Base-by-base conservation (phyloP, 116 monocot species). In the Phalaenopsis hybrid region DNA sequence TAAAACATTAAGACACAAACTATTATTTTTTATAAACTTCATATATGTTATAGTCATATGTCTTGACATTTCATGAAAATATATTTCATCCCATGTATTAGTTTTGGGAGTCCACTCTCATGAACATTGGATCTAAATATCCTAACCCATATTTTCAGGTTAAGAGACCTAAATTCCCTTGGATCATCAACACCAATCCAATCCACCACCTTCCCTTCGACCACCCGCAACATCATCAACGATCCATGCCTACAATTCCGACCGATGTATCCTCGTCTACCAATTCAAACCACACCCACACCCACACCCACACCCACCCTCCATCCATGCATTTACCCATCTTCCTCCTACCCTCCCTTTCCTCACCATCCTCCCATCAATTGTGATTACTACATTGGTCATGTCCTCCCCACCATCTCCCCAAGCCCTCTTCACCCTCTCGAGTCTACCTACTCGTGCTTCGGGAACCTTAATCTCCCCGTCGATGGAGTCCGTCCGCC, bases 311-410 rank as follows among this genome's bases (percentile, higher is more conserved):
- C 37, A 6, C 81, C 44, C 6, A 5, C 20, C 43, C 68, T 65
- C 25, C 80, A 55, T 45, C 81, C 81, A 31, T 88, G 78, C 81
- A 72, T 90, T 6, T 90, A 89, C 80, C 82, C 85, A 15, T 55
- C 55, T 13, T 55, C 55, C 12, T 55, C 12, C 43, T 85, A 7
- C 69, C 92, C 48, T 81, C 85, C 20, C 50, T 85, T 80, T 46
- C 81, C 81, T 4, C 88, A 82, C 37, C 85, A 81, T 37, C 87
- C 79, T 49, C 81, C 87, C 13, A 51, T 79, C 2, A 48, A 76
- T 46, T 79, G 80, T 2, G 91, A 96, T n/a, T 96, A 91, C 82
- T 92, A 85, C 81, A 77, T 94, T 15, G 96, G 94, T 18, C 96
- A 94, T 50, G 92, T 90, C 57, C 76, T 94, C 44, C 52, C 83